phyloP scores from a whole-genome alignment of 352 stramenopile species.

The Phytophthora kernoviae region DNA sequence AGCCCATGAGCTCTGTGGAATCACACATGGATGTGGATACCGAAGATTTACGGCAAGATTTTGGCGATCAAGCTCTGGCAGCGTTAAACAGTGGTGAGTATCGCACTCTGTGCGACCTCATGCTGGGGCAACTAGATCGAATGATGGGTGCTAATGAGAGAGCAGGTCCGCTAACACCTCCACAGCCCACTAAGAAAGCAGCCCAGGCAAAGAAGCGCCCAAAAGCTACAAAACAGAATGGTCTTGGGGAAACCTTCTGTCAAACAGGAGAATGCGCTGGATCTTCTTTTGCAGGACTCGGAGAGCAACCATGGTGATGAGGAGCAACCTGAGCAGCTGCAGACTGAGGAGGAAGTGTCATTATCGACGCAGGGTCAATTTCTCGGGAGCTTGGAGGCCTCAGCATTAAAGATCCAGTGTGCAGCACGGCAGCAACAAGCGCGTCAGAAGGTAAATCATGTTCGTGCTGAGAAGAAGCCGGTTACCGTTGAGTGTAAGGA shows the following conservation, averaged over 20 bases:
- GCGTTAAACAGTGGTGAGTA: slow-evolving; percentile 57
- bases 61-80: slow-evolving; percentile 45
- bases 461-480: slow-evolving; percentile 12
- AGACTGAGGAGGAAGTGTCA: background rate
- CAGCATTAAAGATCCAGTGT: slow-evolving; percentile 38
- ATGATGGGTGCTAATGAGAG: slow-evolving; percentile 46
- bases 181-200: background rate
- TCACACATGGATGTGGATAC: slow-evolving; percentile 67
- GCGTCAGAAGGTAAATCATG: slow-evolving; percentile 15
- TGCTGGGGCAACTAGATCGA: slow-evolving; percentile 56
- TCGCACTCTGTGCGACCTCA: slow-evolving; percentile 61
- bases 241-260: too few species aligned
- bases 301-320: slow-evolving; percentile 5
- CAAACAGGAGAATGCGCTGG: slow-evolving; percentile 15
- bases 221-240: background rate
- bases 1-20: slow-evolving; percentile 79
- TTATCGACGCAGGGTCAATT: background rate
- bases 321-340: slow-evolving; percentile 4
- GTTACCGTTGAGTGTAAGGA: too few species aligned
- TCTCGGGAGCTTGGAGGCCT: slow-evolving; percentile 5
- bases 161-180: slow-evolving; percentile 10
- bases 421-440: slow-evolving; percentile 39
- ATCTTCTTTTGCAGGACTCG: slow-evolving; percentile 24
- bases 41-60: slow-evolving; percentile 61
- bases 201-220: background rate